phyloP scores from a whole-genome alignment of 345 rosid species.

The Gossypium herbaceum region DNA sequence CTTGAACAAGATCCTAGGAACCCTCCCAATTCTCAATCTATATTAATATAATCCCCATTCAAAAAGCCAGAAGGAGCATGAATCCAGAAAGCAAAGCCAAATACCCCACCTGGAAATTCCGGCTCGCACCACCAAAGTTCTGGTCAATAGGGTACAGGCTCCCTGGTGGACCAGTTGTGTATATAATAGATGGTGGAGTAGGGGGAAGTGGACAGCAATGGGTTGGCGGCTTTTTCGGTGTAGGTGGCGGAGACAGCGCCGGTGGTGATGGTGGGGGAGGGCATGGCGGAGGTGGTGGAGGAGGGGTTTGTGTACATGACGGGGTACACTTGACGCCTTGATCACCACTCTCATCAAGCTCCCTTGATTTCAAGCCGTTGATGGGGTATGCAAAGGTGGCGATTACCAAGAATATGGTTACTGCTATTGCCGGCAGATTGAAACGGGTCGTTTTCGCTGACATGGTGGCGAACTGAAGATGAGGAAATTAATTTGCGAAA shows the following conservation, averaged over 20 bases:
- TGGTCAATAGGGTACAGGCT: slow-evolving; percentile 50
- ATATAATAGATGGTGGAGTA: slow-evolving; percentile 33
- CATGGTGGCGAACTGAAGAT: background rate
- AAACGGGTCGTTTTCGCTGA: background rate
- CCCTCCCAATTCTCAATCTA: background rate
- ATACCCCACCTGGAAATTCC: slow-evolving; percentile 22
- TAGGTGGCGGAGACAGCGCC: slow-evolving; percentile 40
- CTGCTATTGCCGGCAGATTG: background rate
- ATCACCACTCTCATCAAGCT: slow-evolving; percentile 30
- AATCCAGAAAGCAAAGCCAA: slow-evolving; percentile 40
- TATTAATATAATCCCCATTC: background rate
- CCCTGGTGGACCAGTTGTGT: slow-evolving; percentile 65
- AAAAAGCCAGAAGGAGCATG: slow-evolving; percentile 28
- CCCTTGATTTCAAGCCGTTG: slow-evolving; percentile 25
- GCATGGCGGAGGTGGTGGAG: slow-evolving; percentile 47
- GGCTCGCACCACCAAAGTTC: slow-evolving; percentile 27
- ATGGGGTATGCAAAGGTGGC: slow-evolving; percentile 12
- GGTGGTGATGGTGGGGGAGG: slow-evolving; percentile 47
- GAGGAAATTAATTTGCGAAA: background rate
- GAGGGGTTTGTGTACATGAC: slow-evolving; percentile 45
- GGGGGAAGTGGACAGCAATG: slow-evolving; percentile 50
- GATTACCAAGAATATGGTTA: slow-evolving; percentile 22
- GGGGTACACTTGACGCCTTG: slow-evolving; percentile 45
- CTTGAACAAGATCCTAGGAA: background rate
- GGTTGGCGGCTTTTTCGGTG: slow-evolving; percentile 37